phyloP scores from a whole-genome alignment of 2,329 filamentous ascomycete genomes.

The Fusarium liriodendri region DNA sequence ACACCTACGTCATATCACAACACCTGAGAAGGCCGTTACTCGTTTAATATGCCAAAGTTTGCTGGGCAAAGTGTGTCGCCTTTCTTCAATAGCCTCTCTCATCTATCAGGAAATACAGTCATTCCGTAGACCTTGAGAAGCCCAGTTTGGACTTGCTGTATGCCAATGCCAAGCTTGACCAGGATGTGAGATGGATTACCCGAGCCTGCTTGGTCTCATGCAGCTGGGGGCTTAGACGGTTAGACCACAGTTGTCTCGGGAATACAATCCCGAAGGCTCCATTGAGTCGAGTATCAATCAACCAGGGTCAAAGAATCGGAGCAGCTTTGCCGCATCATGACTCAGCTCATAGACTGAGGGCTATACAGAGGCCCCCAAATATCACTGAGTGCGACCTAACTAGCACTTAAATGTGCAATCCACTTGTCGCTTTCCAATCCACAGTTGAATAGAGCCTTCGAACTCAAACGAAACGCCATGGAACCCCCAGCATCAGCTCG shows the following conservation, averaged over 20 bases:
- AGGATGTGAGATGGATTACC: too few species aligned
- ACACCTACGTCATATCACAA: not conserved
- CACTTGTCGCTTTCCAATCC: not conserved
- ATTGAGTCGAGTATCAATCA: not conserved
- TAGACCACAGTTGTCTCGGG: not conserved
- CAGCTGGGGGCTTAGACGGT: too few species aligned
- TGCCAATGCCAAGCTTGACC: too few species aligned
- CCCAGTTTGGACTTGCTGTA: too few species aligned
- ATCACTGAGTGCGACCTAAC: too few species aligned
- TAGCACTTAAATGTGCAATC: not conserved
- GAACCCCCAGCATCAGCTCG: not conserved
- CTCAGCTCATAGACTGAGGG: not conserved
- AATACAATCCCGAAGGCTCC: not conserved
- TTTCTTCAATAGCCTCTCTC: not conserved
- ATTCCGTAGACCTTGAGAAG: too few species aligned
- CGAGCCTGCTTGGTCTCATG: too few species aligned
- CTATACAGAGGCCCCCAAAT: not conserved
- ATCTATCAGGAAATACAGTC: too few species aligned
- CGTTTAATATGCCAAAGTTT: not conserved
- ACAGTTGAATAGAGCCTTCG: not conserved
- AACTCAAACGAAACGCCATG: not conserved
- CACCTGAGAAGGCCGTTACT: not conserved
- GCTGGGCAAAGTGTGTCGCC: not conserved
- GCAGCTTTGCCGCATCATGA: not conserved
- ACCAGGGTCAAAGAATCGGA: not conserved